Percentiles rank a stretch among this genome's conserved stretches.
Evolutionary conservation across 2,329 filamentous ascomycete genomes (phyloP).

Genomic region (Cladosporium sp.): DNA sequence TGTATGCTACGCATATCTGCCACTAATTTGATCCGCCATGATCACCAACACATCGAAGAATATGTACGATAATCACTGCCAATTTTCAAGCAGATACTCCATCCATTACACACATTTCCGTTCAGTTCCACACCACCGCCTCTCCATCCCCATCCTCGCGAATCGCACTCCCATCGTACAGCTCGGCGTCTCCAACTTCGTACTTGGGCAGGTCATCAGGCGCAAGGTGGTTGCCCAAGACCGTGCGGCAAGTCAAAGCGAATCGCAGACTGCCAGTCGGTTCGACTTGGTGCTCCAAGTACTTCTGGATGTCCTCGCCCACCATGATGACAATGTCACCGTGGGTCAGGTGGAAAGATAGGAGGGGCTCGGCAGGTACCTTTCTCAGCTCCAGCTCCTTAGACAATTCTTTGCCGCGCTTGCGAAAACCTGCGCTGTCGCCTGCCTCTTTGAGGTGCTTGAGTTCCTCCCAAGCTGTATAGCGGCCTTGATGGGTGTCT

Average conservation of each 20-base stretch:
- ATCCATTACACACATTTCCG: background rate
- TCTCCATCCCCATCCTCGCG: slow-evolving; percentile 14
- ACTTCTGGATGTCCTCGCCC: slow-evolving; percentile 59
- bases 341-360: slow-evolving; percentile 57
- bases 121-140: slow-evolving; percentile 9
- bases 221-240: slow-evolving; percentile 50
- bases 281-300: slow-evolving; percentile 61
- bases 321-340: slow-evolving; percentile 69
- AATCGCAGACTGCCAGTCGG: slow-evolving; percentile 56
- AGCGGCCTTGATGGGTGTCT: slow-evolving; percentile 38
- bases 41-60: background rate
- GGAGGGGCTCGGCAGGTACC: slow-evolving; percentile 38
- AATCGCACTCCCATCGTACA: slow-evolving; percentile 40
- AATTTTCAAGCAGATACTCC: background rate
- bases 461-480: slow-evolving; percentile 37
- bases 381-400: slow-evolving; percentile 42
- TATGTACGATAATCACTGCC: background rate
- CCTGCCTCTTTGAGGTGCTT: slow-evolving; percentile 25
- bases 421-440: background rate
- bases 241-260: slow-evolving; percentile 59
- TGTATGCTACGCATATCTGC: background rate
- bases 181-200: slow-evolving; percentile 40
- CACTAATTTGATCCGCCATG: background rate
- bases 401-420: slow-evolving; percentile 38
- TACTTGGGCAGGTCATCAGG: slow-evolving; percentile 43